These are phyloP conservation scores for Juglanconis oblonga DNA, from an alignment of 2,329 filamentous ascomycete genomes.

Conservation along the genomic window DNA sequence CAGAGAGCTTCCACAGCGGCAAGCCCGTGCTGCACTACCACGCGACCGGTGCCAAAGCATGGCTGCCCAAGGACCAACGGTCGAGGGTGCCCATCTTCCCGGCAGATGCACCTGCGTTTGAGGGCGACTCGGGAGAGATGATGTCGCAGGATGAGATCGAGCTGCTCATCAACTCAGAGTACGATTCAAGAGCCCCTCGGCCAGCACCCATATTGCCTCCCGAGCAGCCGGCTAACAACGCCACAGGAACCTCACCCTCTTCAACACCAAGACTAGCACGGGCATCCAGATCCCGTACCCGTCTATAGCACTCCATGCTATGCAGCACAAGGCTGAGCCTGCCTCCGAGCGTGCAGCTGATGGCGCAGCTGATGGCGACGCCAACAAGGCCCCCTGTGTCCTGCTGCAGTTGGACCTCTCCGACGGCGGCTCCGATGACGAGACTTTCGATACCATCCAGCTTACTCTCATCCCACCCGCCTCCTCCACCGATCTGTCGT, in stretches of 20 bases:
- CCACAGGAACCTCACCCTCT: slow-evolving; percentile 58
- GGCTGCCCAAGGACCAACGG: slow-evolving; percentile 51
- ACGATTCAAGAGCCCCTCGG: slow-evolving; percentile 23
- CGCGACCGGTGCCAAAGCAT: slow-evolving; percentile 53
- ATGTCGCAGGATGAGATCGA: slow-evolving; percentile 48
- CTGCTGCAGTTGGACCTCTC: slow-evolving; percentile 69
- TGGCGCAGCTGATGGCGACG: slow-evolving; percentile 12
- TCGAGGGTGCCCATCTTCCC: slow-evolving; percentile 54
- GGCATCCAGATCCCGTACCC: slow-evolving; percentile 73
- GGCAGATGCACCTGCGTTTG: slow-evolving; percentile 32
- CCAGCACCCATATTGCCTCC: not conserved
- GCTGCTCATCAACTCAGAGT: slow-evolving; percentile 60
- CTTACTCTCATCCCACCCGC: slow-evolving; percentile 59
- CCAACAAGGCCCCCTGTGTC: slow-evolving; percentile 44
- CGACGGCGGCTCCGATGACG: slow-evolving; percentile 58
- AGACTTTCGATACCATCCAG: slow-evolving; percentile 62
- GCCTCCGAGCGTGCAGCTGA: not conserved
- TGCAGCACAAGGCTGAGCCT: slow-evolving; percentile 52
- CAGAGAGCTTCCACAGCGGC: slow-evolving; percentile 66
- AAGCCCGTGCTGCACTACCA: slow-evolving; percentile 71
- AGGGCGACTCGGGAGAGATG: slow-evolving; percentile 34
- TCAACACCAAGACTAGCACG: slow-evolving; percentile 52
- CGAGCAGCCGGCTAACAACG: slow-evolving; percentile 21
- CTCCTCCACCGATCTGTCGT: slow-evolving; percentile 15
- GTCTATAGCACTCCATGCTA: slow-evolving; percentile 70